Conservation (phyloP, 2,329 filamentous ascomycete genomes). For the Gremmenia infestans region DNA sequence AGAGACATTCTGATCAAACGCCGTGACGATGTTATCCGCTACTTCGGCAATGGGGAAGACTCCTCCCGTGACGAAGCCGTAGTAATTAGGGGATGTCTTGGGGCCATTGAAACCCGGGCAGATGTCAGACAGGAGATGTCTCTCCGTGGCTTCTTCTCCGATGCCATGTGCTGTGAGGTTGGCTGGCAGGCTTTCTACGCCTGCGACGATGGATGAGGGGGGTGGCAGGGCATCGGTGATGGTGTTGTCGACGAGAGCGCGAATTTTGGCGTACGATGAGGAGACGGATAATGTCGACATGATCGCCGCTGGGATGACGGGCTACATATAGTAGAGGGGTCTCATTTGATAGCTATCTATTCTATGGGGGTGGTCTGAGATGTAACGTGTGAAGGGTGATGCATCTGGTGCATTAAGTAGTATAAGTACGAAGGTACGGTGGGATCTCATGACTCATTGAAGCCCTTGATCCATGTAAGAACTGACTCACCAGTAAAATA, state of each 20-base stretch:
- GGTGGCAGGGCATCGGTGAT: conserved; percentile 25
- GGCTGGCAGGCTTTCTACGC: conserved; percentile 28
- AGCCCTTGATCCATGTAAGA: no score
- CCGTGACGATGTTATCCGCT: conserved; percentile 79
- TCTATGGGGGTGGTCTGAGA: neutral
- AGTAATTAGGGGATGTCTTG: conserved; percentile 50
- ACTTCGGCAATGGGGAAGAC: conserved; percentile 72
- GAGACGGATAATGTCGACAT: conserved; percentile 23
- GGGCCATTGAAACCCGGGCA: conserved; percentile 34
- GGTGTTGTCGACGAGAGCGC: conserved; percentile 14
- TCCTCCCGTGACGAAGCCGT: conserved; percentile 85
- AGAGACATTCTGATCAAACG: conserved; percentile 76
- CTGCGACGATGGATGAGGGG: conserved; percentile 14
- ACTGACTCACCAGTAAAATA: no score
- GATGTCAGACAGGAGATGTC: conserved; percentile 42
- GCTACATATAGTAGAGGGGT: neutral
- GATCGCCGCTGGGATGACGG: neutral
- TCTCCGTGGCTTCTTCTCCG: conserved; percentile 37
- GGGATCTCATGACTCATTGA: no score
- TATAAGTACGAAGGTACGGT: no score
- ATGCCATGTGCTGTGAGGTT: conserved; percentile 37
- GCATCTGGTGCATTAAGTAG: no score
- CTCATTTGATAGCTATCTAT: neutral
- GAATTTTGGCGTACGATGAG: conserved; percentile 23
- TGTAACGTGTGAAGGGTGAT: neutral